A percentile compares a stretch with the other conserved stretches of the same genome.
phyloP scores from a whole-genome alignment of 371 early-diverging fungal genomes.

The Rhizopus delemar region DNA sequence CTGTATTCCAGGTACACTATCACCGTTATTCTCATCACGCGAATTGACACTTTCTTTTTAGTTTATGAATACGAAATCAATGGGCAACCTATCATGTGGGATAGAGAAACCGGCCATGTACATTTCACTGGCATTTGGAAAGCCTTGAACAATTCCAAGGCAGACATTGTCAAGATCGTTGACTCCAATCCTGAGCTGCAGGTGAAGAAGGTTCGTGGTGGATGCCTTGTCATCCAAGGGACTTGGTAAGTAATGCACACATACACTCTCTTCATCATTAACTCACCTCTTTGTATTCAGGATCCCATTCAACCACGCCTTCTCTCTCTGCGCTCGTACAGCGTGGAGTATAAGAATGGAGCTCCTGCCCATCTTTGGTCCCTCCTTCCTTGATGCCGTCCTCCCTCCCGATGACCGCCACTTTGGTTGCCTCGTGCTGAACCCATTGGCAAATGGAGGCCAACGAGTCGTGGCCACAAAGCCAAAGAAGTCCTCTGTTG shows the following conservation, averaged over 20 bases:
- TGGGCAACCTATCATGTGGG: conserved; percentile 72
- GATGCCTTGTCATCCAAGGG: conserved; percentile 72
- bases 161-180: conserved; percentile 69
- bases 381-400: conserved; percentile 52
- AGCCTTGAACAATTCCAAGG: conserved; percentile 67
- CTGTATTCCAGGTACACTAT: conserved; percentile 62
- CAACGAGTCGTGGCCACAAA: conserved; percentile 4
- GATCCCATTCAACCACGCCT: conserved; percentile 65
- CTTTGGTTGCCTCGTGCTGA: conserved; percentile 46
- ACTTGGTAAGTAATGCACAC: conserved; percentile 51
- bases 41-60: conserved; percentile 14
- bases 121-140: conserved; percentile 80
- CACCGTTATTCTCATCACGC: neutral
- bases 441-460: conserved; percentile 16
- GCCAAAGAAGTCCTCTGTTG: neutral
- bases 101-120: conserved; percentile 67
- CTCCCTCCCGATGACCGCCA: conserved; percentile 55
- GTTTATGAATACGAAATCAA: conserved; percentile 68
- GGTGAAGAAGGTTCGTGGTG: conserved; percentile 69
- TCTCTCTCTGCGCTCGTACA: conserved; percentile 55
- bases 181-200: conserved; percentile 65
- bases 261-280: neutral
- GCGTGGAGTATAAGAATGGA: conserved; percentile 64
- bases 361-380: conserved; percentile 64
- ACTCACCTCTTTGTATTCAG: conserved; percentile 16